Percentiles rank a stretch among this genome's conserved stretches.
These are phyloP conservation scores for Paecilomyces dactylethromorphus DNA, from an alignment of 2,329 filamentous ascomycete genomes.

Conservation along the genomic window DNA sequence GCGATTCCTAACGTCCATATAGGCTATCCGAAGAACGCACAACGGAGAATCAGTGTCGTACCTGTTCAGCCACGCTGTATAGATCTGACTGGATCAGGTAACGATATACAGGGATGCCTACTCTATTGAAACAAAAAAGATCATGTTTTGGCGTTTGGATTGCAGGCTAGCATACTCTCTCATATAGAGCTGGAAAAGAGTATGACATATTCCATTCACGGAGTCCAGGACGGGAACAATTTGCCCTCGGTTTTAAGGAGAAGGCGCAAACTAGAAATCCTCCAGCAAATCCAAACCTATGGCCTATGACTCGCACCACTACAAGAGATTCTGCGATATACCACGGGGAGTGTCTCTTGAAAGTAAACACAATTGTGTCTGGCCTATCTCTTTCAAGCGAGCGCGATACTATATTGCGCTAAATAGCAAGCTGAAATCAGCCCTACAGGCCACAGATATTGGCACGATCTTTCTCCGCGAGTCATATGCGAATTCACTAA, in stretches of 20 bases:
- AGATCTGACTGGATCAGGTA: neutral
- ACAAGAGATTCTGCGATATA: too few species aligned
- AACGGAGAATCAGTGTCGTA: slow-evolving; percentile 48
- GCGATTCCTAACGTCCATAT: neutral
- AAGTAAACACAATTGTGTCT: too few species aligned
- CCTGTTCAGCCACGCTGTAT: slow-evolving; percentile 43
- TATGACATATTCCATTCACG: neutral
- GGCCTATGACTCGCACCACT: neutral
- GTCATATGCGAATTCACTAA: too few species aligned
- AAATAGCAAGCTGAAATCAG: too few species aligned
- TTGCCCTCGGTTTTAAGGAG: neutral
- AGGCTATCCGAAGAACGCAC: slow-evolving; percentile 35
- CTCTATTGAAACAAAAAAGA: neutral
- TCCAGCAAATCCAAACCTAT: neutral
- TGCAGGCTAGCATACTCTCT: neutral
- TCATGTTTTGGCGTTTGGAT: neutral
- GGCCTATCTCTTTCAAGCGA: too few species aligned
- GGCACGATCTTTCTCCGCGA: too few species aligned
- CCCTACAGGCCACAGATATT: too few species aligned
- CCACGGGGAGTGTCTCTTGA: too few species aligned
- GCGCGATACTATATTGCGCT: too few species aligned
- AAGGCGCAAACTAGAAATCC: neutral
- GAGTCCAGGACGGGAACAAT: neutral
- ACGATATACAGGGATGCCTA: neutral
- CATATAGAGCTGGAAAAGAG: neutral